Evolutionary conservation across 345 rosid genomes (phyloP).

Genomic region (Citropsis articulata): DNA sequence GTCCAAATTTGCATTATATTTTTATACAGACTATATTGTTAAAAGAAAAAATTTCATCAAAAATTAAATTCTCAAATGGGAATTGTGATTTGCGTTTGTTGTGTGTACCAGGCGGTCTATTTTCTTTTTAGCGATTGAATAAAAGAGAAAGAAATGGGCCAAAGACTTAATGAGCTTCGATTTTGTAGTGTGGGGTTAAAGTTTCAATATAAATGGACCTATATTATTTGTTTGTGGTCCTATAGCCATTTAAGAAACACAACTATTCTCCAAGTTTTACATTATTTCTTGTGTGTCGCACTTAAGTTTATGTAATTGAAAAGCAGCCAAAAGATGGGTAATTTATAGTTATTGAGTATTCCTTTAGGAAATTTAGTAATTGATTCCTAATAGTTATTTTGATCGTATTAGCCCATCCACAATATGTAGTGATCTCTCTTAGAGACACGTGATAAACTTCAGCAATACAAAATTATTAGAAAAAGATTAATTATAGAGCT

Average conservation of each 20-base stretch:
- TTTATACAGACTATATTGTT: no score
- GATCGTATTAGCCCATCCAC: no score
- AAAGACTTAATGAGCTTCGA: neutral
- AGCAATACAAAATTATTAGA: no score
- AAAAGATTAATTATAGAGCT: no score
- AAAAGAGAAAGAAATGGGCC: neutral
- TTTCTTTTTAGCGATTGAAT: neutral
- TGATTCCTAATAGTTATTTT: no score
- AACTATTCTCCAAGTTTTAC: neutral
- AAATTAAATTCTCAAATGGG: neutral
- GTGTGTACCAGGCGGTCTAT: neutral
- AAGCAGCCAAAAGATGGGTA: neutral
- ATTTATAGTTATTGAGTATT: no score
- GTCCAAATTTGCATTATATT: neutral
- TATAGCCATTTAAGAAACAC: neutral
- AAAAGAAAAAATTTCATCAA: no score
- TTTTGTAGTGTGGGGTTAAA: neutral
- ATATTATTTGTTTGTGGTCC: no score
- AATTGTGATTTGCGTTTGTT: neutral
- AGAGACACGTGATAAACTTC: no score
- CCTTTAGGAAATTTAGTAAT: no score
- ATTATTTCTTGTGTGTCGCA: neutral
- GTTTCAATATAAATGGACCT: no score
- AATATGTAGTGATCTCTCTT: no score
- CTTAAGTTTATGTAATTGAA: neutral